Conservation (phyloP, 1,139 yeast genomes). For the Zygosaccharomyces pseudobailii region DNA sequence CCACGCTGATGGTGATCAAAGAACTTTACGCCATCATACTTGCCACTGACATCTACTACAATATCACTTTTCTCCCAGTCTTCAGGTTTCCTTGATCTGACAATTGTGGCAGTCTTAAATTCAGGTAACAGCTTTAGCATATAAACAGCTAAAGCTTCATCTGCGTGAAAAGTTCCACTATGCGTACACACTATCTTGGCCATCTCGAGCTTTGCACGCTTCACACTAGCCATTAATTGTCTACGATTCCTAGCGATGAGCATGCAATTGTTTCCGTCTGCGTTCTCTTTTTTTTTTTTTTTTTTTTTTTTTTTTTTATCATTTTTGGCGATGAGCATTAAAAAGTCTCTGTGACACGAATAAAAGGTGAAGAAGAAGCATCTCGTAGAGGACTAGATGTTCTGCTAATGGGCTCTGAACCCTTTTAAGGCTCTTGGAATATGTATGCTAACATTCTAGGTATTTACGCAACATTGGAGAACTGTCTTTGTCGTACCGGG, state of each 20-base stretch:
- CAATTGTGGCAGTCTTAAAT: slow-evolving; percentile 58
- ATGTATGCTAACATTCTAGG: background rate
- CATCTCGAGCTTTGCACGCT: slow-evolving; percentile 27
- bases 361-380: background rate
- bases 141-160: slow-evolving; percentile 92
- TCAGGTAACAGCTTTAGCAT: slow-evolving; percentile 72
- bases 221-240: slow-evolving; percentile 13
- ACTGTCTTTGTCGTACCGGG: slow-evolving; percentile 2
- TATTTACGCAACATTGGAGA: background rate
- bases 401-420: background rate
- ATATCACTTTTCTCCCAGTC: slow-evolving; percentile 87
- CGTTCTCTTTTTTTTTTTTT: background rate
- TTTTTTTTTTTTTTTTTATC: background rate
- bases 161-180: slow-evolving; percentile 95
- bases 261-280: background rate
- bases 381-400: background rate
- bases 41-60: slow-evolving; percentile 93
- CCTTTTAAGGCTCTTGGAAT: background rate
- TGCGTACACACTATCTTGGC: slow-evolving; percentile 72
- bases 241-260: background rate
- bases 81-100: slow-evolving; percentile 77
- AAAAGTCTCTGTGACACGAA: background rate
- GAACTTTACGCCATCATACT: slow-evolving; percentile 79
- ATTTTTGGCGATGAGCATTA: background rate
- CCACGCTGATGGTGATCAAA: slow-evolving; percentile 96